A percentile compares a stretch with the other conserved stretches of the same genome.
Evolutionary conservation across 2,329 filamentous ascomycete species (phyloP).

Genomic region (Fusarium lyarnte): DNA sequence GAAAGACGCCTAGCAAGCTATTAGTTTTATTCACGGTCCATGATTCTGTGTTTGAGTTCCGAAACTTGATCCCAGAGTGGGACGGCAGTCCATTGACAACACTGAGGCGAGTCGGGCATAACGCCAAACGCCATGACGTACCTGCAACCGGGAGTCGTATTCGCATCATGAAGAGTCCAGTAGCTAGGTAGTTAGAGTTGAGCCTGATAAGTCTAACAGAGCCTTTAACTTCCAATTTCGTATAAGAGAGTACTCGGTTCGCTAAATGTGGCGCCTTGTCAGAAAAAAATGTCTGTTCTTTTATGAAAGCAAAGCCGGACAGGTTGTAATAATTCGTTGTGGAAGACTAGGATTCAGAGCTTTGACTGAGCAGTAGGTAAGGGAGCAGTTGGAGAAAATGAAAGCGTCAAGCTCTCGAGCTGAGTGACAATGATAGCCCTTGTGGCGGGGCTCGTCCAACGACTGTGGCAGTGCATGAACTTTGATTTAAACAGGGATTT

Average conservation of each 20-base stretch:
- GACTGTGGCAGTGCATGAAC: conserved; percentile 25
- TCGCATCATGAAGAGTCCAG: conserved; percentile 67
- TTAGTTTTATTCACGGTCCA: conserved; percentile 4
- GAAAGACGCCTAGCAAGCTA: conserved; percentile 67
- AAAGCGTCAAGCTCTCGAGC: conserved; percentile 11
- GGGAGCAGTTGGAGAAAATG: conserved; percentile 1
- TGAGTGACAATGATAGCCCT: conserved; percentile 5
- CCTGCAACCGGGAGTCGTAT: conserved; percentile 90
- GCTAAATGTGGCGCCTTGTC: background rate
- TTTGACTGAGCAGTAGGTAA: conserved; percentile 6
- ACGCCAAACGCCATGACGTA: conserved; percentile 59
- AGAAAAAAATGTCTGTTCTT: background rate
- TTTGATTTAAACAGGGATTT: conserved; percentile 14
- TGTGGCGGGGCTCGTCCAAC: conserved; percentile 23
- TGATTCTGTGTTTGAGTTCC: background rate
- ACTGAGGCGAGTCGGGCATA: background rate
- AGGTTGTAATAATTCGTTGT: conserved; percentile 16
- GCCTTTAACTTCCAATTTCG: background rate
- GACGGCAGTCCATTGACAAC: background rate
- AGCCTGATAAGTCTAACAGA: background rate
- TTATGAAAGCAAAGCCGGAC: background rate
- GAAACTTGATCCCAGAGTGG: background rate
- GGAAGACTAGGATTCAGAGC: conserved; percentile 24
- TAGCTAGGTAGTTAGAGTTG: background rate
- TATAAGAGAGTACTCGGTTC: background rate